A percentile compares a stretch with the other conserved stretches of the same genome.
phyloP scores from a whole-genome alignment of 805 yeast genomes.

The Candida ponderosae region DNA sequence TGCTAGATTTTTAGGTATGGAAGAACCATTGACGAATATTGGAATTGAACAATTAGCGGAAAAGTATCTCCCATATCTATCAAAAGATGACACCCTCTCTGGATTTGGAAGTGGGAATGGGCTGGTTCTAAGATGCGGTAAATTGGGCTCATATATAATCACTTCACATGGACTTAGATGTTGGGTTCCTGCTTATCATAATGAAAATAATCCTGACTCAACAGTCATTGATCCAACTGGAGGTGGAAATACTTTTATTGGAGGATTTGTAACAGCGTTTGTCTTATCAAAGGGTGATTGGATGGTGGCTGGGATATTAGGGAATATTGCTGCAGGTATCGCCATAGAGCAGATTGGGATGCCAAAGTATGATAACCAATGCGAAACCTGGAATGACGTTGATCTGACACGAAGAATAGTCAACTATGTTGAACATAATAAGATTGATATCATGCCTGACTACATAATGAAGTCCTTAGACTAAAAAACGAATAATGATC shows the following conservation, averaged over 20 bases:
- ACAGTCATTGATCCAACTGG: conserved; percentile 86
- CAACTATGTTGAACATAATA: conserved; percentile 23
- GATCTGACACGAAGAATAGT: conserved; percentile 36
- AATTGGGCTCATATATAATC: conserved; percentile 52
- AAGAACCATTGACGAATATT: conserved; percentile 29
- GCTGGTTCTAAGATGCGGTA: conserved; percentile 70
- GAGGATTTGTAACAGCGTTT: conserved; percentile 65
- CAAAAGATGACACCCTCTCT: conserved; percentile 13
- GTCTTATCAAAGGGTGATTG: conserved; percentile 39
- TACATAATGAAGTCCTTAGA: no score
- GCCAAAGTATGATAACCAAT: conserved; percentile 33
- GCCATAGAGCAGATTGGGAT: conserved; percentile 78
- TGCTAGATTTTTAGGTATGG: conserved; percentile 46
- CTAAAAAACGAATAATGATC: no score
- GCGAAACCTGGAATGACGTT: conserved; percentile 55
- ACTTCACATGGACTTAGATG: conserved; percentile 18
- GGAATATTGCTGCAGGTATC: conserved; percentile 71
- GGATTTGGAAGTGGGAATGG: conserved; percentile 29
- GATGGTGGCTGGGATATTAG: conserved; percentile 52
- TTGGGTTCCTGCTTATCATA: conserved; percentile 75
- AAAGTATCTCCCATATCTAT: conserved; percentile 33
- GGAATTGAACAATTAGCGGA: conserved; percentile 37
- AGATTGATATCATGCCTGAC: no score
- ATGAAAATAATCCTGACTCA: conserved; percentile 24
- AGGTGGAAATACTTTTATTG: conserved; percentile 87